These are phyloP conservation scores for Microbotryum violaceum DNA, from an alignment of 1,284 basidiomycete species.

Conservation along the genomic window DNA sequence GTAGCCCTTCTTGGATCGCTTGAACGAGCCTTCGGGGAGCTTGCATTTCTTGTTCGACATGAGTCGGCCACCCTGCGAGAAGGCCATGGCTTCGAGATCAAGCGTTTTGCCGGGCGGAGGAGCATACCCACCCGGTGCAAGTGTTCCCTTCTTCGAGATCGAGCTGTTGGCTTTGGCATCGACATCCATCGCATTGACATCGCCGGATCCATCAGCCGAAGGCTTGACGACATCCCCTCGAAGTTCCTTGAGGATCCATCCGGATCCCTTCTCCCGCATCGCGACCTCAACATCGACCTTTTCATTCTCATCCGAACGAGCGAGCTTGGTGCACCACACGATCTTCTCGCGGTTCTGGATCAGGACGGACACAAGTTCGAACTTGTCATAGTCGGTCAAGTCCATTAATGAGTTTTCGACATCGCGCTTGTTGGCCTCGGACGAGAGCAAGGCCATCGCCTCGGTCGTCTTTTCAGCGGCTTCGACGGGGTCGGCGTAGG, in stretches of 20 bases:
- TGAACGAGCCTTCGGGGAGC: conserved; percentile 95
- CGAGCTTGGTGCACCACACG: conserved; percentile 96
- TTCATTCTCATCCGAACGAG: conserved; percentile 81
- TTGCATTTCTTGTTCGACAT: conserved; percentile 99
- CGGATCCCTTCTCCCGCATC: conserved; percentile 94
- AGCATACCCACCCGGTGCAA: conserved; percentile 77
- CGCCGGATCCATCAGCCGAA: conserved; percentile 41
- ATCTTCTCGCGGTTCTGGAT: conserved; percentile 93
- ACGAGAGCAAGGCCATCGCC: conserved; percentile 74
- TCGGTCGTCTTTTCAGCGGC: conserved; percentile 82
- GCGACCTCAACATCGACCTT: conserved; percentile 91
- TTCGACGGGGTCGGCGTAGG: conserved; percentile 89
- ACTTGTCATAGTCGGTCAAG: conserved; percentile 85
- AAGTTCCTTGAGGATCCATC: conserved; percentile 88
- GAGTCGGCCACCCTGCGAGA: conserved; percentile 88
- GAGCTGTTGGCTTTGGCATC: conserved; percentile 43
- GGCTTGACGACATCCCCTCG: conserved; percentile 54
- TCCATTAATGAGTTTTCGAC: conserved; percentile 97
- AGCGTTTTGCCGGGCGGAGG: conserved; percentile 72
- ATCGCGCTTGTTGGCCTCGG: conserved; percentile 83
- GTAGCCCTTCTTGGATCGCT: conserved; percentile 90
- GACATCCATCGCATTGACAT: conserved; percentile 64
- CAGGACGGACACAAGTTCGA: conserved; percentile 82
- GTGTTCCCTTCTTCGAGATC: conserved; percentile 70
- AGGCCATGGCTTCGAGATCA: conserved; percentile 91